Base-by-base conservation (phyloP, 345 rosid genomes). In the Alliaria petiolata region DNA sequence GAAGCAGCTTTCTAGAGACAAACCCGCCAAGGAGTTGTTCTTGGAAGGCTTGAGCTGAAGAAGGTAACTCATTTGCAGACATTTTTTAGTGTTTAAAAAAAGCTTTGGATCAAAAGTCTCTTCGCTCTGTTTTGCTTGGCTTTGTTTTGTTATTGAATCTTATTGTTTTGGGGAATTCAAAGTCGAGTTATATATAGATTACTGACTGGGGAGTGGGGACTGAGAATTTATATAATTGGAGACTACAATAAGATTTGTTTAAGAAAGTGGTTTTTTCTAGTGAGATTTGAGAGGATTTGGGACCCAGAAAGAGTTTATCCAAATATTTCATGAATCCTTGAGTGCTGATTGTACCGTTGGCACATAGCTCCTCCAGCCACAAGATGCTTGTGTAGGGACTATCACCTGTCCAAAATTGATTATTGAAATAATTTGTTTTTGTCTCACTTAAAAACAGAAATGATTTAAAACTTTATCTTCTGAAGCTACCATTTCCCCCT, bases 1-100 rank as follows among this genome's bases (percentile, higher is more conserved):
- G 44, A 50, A 83, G 80, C 14, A 79, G 47, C 33, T 77, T 81
- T 69, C 87, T 81, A 3, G 83, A 59, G 62, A 63, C 54, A 47
- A 80, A 54, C n/a, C n/a, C n/a, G n/a, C n/a, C n/a, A n/a, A n/a
- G n/a, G 17, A 69, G 8, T 8, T 75, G 71, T 34, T 72, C 75
- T 31, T 76, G 69, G 56, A 69, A 45, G 58, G 38, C 53, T 65
- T 52, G 72, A 46, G 76, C 33, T 79, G 81, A 22, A 30, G 69
- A 22, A 73, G 81, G 70, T 54, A 76, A 62, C 3, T 62, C 44
- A 45, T 45, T 45, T 69, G 51, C 6, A 54, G 44, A 61, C 79
- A 69, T 76, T 7, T 44, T 44, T 52, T 33, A 47, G 20, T 49
- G 28, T 50, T 39, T 57, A 20, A 44, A 53, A n/a, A 22, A 55